Conservation (phyloP, 352 stramenopile genomes). For the Phytophthora tentaculata region DNA sequence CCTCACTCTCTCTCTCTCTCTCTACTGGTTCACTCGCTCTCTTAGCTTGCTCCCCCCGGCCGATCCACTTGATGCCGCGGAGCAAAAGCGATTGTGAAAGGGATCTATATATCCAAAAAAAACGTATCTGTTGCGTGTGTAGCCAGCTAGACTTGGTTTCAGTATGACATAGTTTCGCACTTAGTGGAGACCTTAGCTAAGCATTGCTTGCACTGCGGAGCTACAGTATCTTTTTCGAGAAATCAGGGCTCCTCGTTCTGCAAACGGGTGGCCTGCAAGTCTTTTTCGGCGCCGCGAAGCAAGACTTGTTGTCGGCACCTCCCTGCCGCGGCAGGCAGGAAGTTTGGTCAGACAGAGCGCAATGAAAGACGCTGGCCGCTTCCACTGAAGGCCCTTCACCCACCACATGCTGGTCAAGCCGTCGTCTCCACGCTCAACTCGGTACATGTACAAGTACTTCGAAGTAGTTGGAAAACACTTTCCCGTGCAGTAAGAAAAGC, state of each 20-base stretch:
- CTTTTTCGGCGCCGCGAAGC: not conserved
- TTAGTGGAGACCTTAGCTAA: slow-evolving; percentile 3
- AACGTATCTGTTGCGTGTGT: slow-evolving; percentile 8
- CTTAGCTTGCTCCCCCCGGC: slow-evolving; percentile 1
- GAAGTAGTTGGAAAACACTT: slow-evolving; percentile 1
- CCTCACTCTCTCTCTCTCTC: slow-evolving; percentile 4
- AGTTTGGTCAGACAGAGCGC: slow-evolving; percentile 11
- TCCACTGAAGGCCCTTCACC: not conserved
- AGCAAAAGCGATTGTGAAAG: slow-evolving; percentile 36
- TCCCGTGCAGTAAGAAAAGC: not conserved
- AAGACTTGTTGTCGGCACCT: too few relatives aligned
- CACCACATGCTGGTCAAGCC: slow-evolving; percentile 1
- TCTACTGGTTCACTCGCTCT: slow-evolving; percentile 12
- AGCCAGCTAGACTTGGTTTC: slow-evolving; percentile 10
- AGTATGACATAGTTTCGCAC: slow-evolving; percentile 5
- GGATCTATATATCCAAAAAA: not conserved
- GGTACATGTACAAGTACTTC: too few relatives aligned
- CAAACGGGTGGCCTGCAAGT: slow-evolving; percentile 5
- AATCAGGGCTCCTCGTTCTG: slow-evolving; percentile 4
- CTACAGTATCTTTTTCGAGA: slow-evolving; percentile 1
- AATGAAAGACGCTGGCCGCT: slow-evolving; percentile 5
- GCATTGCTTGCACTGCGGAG: slow-evolving; percentile 1
- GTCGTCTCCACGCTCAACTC: too few relatives aligned
- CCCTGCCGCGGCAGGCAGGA: not conserved
- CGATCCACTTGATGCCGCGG: slow-evolving; percentile 18